Conservation (phyloP, 257 asterid species). For the Orobanche coerulescens region DNA sequence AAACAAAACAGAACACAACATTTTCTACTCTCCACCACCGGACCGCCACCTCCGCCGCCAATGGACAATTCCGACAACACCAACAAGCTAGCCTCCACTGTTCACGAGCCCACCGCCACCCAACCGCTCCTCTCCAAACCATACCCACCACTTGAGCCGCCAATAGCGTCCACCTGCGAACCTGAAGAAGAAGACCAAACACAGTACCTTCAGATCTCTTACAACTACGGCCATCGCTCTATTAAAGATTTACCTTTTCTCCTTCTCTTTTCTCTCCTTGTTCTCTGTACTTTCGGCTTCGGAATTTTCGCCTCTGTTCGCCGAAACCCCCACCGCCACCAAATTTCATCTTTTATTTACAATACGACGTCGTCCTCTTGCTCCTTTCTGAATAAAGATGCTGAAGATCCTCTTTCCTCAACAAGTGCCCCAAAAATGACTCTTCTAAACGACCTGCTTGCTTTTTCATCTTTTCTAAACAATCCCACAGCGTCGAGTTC, state of each 20-base stretch:
- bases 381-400: slow-evolving; percentile 15
- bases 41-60: slow-evolving; percentile 27
- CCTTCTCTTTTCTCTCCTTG: slow-evolving; percentile 48
- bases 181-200: slow-evolving; percentile 49
- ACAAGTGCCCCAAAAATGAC: background rate
- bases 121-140: slow-evolving; percentile 47
- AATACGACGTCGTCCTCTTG: slow-evolving; percentile 54
- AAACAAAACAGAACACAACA: slow-evolving; percentile 8
- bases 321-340: slow-evolving; percentile 53
- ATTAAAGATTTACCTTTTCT: slow-evolving; percentile 65
- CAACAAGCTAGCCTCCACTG: slow-evolving; percentile 40
- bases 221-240: slow-evolving; percentile 63
- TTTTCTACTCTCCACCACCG: slow-evolving; percentile 4
- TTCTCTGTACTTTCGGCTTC: slow-evolving; percentile 59
- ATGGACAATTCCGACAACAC: slow-evolving; percentile 56
- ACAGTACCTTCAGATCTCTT: slow-evolving; percentile 85
- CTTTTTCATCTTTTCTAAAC: slow-evolving; percentile 7
- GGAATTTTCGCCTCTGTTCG: slow-evolving; percentile 79
- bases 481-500: slow-evolving; percentile 27
- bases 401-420: background rate
- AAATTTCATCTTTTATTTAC: slow-evolving; percentile 45
- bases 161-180: slow-evolving; percentile 42
- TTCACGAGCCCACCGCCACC: slow-evolving; percentile 31
- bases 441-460: background rate
- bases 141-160: slow-evolving; percentile 33